These are phyloP conservation scores for Flaveria robusta DNA, from an alignment of 129 eudicot genomes.

Conservation along the genomic window DNA sequence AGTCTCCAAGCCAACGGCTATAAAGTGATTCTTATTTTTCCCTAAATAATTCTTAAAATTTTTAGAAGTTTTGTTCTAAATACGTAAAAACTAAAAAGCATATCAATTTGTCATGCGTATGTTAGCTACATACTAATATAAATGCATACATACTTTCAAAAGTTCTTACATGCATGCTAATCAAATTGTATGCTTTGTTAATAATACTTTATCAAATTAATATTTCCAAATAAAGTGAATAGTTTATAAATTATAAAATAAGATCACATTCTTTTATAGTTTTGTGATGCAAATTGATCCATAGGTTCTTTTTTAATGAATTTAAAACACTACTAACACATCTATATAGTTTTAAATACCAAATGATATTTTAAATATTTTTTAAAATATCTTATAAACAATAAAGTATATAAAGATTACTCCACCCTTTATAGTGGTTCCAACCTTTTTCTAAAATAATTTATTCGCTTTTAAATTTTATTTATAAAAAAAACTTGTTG, in stretches of 20 bases:
- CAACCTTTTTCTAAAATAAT: not conserved
- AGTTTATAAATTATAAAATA: not conserved
- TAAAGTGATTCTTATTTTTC: too few species aligned
- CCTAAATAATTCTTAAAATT: too few species aligned
- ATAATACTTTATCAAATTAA: not conserved
- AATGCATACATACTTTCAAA: not conserved
- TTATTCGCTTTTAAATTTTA: not conserved
- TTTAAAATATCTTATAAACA: not conserved
- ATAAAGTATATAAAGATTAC: constrained; percentile 6
- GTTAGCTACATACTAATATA: not conserved
- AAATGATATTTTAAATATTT: not conserved
- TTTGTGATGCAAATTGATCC: not conserved
- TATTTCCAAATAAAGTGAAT: not conserved
- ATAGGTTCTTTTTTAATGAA: not conserved
- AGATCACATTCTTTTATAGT: not conserved
- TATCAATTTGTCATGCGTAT: not conserved
- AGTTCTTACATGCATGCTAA: not conserved
- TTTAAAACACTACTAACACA: constrained; percentile 5
- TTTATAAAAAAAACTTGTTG: not conserved
- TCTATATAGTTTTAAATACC: not conserved
- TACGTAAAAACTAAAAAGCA: not conserved
- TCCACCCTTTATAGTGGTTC: not conserved
- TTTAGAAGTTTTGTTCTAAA: not conserved
- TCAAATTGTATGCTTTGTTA: not conserved
- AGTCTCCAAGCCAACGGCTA: too few species aligned